Base-by-base conservation (phyloP, 345 rosid species). In the Eucalyptus microcorys region DNA sequence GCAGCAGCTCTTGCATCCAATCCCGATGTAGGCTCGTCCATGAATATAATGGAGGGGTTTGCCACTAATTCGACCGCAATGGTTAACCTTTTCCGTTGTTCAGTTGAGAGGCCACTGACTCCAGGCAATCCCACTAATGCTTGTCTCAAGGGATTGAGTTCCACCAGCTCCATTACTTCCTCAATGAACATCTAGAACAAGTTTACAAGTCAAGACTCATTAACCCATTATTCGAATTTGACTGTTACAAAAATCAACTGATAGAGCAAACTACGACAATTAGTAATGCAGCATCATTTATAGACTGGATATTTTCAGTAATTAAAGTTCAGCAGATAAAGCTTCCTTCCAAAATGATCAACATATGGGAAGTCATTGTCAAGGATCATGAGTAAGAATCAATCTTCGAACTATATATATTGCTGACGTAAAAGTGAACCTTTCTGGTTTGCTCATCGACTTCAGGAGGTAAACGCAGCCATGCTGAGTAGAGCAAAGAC, bases 401-500 rank as follows among this genome's bases (percentile, higher is more conserved):
- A 42, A 76, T 76, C 76, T 76, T 76, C 8, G 14, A 76, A 40
- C 84, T 40, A 40, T 1, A 34, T 68, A 76, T 76, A 76, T 40
- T 76, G 40, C 47, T 76, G 47, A 37, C 42, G 84, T 40, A 53
- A 76, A 86, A 48, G 66, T 85, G 48, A 61, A 94, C 97, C 99
- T 93, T 94, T 92, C 96, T 90, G 34, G 91, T 92, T 83, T 92
- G 52, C 48, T 92, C n/a, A 48, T 94, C 90, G 2, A 96, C 93
- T 22, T 94, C 94, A 43, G 88, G 45, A 26, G 97, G 92, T 64
- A 95, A 89, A 13, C 97, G 95, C 64, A 96, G 95, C 96, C 97
- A 96, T 49, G 96, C 98, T 21, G 98, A 96, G 91, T 91, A 95
- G 79, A 95, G 91, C 91, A 96, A 88, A 86, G 98, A 95, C 90